Percentiles rank a stretch among this genome's conserved stretches.
phyloP scores from a whole-genome alignment of 2,329 filamentous ascomycete genomes.

The Pestalotiopsis fici region DNA sequence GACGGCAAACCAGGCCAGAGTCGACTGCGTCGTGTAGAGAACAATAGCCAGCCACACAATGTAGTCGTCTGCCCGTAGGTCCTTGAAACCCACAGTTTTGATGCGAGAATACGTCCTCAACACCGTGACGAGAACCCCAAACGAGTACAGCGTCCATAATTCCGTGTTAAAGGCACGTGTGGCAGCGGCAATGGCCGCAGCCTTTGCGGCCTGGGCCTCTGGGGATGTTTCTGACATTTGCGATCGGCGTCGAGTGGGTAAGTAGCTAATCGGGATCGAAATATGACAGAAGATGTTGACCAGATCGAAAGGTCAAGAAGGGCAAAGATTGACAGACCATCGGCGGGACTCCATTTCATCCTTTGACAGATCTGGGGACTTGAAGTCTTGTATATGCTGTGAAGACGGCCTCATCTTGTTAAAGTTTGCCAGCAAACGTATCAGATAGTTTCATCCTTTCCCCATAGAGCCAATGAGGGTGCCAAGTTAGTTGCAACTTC shows the following conservation, averaged over 20 bases:
- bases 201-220: neutral
- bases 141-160: constrained; percentile 29
- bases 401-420: neutral
- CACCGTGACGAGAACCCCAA: constrained; percentile 31
- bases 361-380: neutral
- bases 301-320: neutral
- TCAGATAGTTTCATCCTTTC: neutral
- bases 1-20: constrained; percentile 47
- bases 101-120: constrained; percentile 33
- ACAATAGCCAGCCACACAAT: constrained; percentile 32
- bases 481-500: neutral
- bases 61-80: constrained; percentile 35
- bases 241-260: neutral
- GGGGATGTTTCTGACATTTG: neutral
- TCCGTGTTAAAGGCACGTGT: constrained; percentile 5
- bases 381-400: neutral
- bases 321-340: neutral
- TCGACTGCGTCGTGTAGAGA: constrained; percentile 49
- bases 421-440: neutral
- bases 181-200: neutral
- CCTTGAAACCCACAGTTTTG: constrained; percentile 25
- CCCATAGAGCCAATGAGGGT: neutral
- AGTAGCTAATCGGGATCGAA: neutral
- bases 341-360: neutral
- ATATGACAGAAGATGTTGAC: neutral